phyloP scores from a whole-genome alignment of 495 filamentous ascomycete species.

The Pyrenopolyporus hunteri region DNA sequence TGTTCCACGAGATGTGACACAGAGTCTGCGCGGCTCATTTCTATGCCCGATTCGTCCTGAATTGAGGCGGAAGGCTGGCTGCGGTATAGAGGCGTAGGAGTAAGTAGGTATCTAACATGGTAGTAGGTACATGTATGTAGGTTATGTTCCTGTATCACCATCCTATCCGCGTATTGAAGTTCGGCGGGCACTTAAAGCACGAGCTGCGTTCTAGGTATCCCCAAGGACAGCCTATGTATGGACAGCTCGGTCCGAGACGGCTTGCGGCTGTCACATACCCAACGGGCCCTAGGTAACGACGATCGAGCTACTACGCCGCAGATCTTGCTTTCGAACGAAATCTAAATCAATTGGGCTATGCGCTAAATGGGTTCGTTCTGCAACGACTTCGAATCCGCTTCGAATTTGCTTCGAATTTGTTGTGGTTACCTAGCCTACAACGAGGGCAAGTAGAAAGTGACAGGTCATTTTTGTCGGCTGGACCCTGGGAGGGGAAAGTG shows the following conservation, averaged over 20 bases:
- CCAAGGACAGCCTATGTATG: too few relatives aligned
- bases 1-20: conserved; percentile 23
- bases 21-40: conserved; percentile 27
- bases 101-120: too few relatives aligned
- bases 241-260: conserved; percentile 20
- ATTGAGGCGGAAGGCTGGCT: conserved; percentile 4
- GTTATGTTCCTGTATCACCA: conserved; percentile 13
- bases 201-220: too few relatives aligned
- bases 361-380: not conserved
- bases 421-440: conserved; percentile 13
- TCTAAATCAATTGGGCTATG: not conserved
- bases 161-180: too few relatives aligned
- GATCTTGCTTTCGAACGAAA: conserved; percentile 3
- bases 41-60: conserved; percentile 20
- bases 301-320: conserved; percentile 10
- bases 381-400: not conserved
- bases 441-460: conserved; percentile 25
- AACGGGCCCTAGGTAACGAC: not conserved
- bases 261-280: conserved; percentile 9
- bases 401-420: not conserved
- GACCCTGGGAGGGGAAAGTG: conserved; percentile 11
- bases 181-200: too few relatives aligned
- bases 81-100: conserved; percentile 5
- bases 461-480: conserved; percentile 26
- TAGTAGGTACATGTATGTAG: too few relatives aligned